Conservation (phyloP, 352 stramenopile species). For the Phytophthora rubi region DNA sequence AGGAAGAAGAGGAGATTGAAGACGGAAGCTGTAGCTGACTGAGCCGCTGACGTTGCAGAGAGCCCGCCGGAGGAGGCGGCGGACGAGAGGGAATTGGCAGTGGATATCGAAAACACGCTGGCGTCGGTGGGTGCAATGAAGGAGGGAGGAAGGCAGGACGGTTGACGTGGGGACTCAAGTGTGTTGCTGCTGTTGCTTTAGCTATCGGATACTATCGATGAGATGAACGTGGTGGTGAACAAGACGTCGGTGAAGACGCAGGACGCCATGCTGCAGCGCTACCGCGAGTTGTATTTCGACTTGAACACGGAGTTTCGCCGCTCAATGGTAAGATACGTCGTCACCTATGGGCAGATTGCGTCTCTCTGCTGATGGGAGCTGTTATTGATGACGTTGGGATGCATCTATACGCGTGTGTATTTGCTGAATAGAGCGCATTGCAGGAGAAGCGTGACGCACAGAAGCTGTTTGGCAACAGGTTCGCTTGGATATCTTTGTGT, state of each 20-base stretch:
- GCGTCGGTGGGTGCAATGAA: conserved; percentile 45
- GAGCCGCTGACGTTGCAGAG: conserved; percentile 42
- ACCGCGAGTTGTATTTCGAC: conserved; percentile 97
- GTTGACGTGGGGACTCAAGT: not conserved
- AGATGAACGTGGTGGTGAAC: conserved; percentile 82
- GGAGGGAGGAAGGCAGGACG: not conserved
- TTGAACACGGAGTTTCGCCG: conserved; percentile 95
- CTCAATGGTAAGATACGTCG: conserved; percentile 59
- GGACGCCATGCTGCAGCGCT: conserved; percentile 93
- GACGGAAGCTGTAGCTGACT: conserved; percentile 6
- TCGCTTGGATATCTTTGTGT: not conserved
- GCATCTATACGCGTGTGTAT: not conserved
- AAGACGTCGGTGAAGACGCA: conserved; percentile 80
- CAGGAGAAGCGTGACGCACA: conserved; percentile 87
- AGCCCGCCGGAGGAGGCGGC: conserved; percentile 64
- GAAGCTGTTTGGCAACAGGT: conserved; percentile 86
- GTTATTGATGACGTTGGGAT: not conserved
- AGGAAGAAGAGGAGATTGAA: not conserved
- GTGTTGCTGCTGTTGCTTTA: conserved; percentile 20
- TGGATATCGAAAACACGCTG: conserved; percentile 83
- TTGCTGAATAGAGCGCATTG: conserved; percentile 59
- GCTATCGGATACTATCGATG: conserved; percentile 87
- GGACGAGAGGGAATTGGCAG: conserved; percentile 66
- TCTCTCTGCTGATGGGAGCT: not conserved
- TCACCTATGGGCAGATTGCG: not conserved